These are phyloP conservation scores for Clavariopsis aquatica DNA, from an alignment of 495 filamentous ascomycete genomes.

Conservation along the genomic window DNA sequence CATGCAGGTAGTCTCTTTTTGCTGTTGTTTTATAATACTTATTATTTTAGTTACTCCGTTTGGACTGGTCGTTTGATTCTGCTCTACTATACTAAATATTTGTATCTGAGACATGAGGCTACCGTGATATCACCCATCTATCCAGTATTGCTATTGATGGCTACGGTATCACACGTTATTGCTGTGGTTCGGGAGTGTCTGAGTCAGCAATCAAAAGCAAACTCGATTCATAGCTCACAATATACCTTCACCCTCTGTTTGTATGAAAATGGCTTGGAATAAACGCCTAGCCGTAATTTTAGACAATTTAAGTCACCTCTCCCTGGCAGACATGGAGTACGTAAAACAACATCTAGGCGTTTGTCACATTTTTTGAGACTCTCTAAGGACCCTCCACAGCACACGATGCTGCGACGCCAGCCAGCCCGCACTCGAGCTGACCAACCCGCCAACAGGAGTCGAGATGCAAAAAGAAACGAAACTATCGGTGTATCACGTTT, in stretches of 20 bases:
- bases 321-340: neutral
- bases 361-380: neutral
- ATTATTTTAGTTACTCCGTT: neutral
- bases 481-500: slow-evolving; percentile 10
- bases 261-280: neutral
- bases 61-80: neutral
- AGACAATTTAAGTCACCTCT: neutral
- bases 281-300: neutral
- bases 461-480: slow-evolving; percentile 7
- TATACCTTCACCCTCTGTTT: too few species aligned
- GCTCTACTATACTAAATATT: neutral
- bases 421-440: neutral
- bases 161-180: neutral
- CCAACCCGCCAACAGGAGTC: neutral
- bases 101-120: too few species aligned
- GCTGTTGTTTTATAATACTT: neutral
- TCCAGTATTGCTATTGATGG: neutral
- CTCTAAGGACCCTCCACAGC: too few species aligned
- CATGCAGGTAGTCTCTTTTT: neutral
- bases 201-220: neutral
- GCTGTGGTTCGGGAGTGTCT: neutral
- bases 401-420: neutral
- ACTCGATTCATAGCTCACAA: neutral
- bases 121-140: too few species aligned
- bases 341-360: neutral